Evolutionary conservation across 768 basidiomycete genomes (phyloP).

Genomic region (Mrakia gelida): DNA sequence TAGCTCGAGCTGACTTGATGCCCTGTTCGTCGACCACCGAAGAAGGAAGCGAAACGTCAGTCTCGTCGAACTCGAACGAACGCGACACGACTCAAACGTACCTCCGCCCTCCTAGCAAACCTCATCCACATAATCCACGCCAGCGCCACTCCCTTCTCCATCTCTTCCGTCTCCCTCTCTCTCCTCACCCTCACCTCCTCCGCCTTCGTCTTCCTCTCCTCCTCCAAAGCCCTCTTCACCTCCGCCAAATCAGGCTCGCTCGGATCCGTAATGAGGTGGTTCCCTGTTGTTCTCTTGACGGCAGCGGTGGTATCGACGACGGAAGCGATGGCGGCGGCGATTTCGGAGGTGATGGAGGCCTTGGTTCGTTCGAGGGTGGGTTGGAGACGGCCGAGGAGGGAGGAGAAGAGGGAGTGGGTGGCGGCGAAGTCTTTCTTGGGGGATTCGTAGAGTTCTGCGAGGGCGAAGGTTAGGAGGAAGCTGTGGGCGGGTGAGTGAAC

Average conservation of each 20-base stretch:
- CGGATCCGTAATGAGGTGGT: background rate
- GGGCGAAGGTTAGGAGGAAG: slow-evolving; percentile 84
- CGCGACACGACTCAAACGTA: slow-evolving; percentile 35
- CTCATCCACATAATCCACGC: slow-evolving; percentile 79
- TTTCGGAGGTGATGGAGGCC: slow-evolving; percentile 37
- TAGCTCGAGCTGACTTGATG: slow-evolving; percentile 65
- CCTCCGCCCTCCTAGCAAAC: slow-evolving; percentile 77
- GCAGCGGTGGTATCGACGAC: slow-evolving; percentile 14
- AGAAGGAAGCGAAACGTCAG: background rate
- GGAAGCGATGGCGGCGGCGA: slow-evolving; percentile 2
- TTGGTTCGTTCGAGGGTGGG: slow-evolving; percentile 41
- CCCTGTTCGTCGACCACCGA: slow-evolving; percentile 49
- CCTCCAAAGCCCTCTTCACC: slow-evolving; percentile 40
- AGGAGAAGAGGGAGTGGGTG: slow-evolving; percentile 67
- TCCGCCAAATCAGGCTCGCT: slow-evolving; percentile 43
- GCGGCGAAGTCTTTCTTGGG: slow-evolving; percentile 62
- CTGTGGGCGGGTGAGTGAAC: slow-evolving; percentile 48
- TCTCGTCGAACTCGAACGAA: background rate
- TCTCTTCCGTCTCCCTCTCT: slow-evolving; percentile 49
- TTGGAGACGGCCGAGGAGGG: slow-evolving; percentile 64
- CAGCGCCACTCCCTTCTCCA: slow-evolving; percentile 69
- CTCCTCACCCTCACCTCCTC: slow-evolving; percentile 38
- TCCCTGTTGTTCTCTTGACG: background rate
- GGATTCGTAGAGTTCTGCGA: slow-evolving; percentile 66
- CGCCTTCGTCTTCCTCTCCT: slow-evolving; percentile 42